Evolutionary conservation across 1,284 basidiomycete genomes (phyloP).

Genomic region (Papiliotrema fonsecae): DNA sequence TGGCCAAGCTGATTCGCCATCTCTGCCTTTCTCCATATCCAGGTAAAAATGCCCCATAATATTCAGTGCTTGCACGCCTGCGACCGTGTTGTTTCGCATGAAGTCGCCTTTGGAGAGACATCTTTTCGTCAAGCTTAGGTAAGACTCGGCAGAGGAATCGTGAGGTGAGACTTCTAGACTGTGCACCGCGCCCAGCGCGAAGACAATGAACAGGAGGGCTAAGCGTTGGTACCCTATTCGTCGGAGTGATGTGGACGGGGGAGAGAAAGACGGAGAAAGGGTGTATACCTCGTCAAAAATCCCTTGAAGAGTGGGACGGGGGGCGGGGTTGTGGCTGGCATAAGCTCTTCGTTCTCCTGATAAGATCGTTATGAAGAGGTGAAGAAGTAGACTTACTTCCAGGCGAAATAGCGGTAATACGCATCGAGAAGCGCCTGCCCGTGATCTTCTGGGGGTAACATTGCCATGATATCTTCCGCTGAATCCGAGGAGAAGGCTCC

Average conservation of each 20-base stretch:
- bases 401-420: conserved; percentile 12
- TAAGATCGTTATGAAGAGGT: too few relatives aligned
- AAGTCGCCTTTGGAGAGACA: conserved; percentile 39
- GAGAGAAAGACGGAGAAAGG: neutral
- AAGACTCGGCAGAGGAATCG: conserved; percentile 31
- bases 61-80: conserved; percentile 31
- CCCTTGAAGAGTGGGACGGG: neutral
- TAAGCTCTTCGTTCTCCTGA: neutral
- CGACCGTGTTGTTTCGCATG: conserved; percentile 32
- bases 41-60: conserved; percentile 26
- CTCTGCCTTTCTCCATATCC: conserved; percentile 26
- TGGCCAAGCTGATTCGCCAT: conserved; percentile 37
- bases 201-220: conserved; percentile 31
- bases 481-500: neutral
- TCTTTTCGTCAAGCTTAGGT: conserved; percentile 23
- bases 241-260: neutral
- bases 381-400: conserved; percentile 7
- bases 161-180: conserved; percentile 37
- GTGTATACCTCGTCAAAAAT: neutral
- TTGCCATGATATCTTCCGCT: neutral
- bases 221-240: conserved; percentile 22
- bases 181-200: conserved; percentile 38
- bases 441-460: conserved; percentile 8
- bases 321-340: neutral
- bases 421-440: conserved; percentile 7